These are phyloP conservation scores for Ramaria sp. DNA, from an alignment of 768 basidiomycete genomes.

Conservation along the genomic window DNA sequence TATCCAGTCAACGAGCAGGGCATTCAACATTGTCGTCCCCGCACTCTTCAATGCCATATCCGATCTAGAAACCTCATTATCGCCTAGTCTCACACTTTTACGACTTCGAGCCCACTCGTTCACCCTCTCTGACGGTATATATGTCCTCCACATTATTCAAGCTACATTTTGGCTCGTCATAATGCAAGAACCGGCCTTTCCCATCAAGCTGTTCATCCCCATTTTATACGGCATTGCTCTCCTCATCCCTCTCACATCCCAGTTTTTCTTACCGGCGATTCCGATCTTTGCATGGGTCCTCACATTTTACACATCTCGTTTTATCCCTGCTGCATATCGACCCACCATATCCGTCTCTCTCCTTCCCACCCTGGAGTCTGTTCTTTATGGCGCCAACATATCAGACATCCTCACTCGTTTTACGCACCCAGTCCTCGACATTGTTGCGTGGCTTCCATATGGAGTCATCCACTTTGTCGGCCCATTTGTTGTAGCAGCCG, in stretches of 20 bases:
- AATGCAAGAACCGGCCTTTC: slow-evolving; percentile 60
- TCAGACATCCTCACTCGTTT: slow-evolving; percentile 93
- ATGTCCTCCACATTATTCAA: slow-evolving; percentile 52
- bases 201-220: slow-evolving; percentile 70
- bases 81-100: slow-evolving; percentile 51
- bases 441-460: slow-evolving; percentile 94
- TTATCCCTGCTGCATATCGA: slow-evolving; percentile 65
- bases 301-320: slow-evolving; percentile 76
- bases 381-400: slow-evolving; percentile 95
- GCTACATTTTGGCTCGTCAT: slow-evolving; percentile 63
- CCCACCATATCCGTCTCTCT: slow-evolving; percentile 86
- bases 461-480: slow-evolving; percentile 86
- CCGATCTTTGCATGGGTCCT: slow-evolving; percentile 84
- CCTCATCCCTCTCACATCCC: slow-evolving; percentile 75
- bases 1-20: slow-evolving; percentile 1
- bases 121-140: slow-evolving; percentile 43
- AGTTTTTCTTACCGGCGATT: slow-evolving; percentile 83
- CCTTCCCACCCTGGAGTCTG: slow-evolving; percentile 88
- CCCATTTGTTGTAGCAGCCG: slow-evolving; percentile 77
- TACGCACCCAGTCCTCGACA: slow-evolving; percentile 86
- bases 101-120: slow-evolving; percentile 49
- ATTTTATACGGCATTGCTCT: slow-evolving; percentile 56
- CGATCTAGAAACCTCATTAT: slow-evolving; percentile 68
- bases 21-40: slow-evolving; percentile 17
- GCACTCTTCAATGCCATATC: slow-evolving; percentile 53